A percentile compares a stretch with the other conserved stretches of the same genome.
Evolutionary conservation across 2,329 filamentous ascomycete genomes (phyloP).

Genomic region (Aspergillus aculeatinus): DNA sequence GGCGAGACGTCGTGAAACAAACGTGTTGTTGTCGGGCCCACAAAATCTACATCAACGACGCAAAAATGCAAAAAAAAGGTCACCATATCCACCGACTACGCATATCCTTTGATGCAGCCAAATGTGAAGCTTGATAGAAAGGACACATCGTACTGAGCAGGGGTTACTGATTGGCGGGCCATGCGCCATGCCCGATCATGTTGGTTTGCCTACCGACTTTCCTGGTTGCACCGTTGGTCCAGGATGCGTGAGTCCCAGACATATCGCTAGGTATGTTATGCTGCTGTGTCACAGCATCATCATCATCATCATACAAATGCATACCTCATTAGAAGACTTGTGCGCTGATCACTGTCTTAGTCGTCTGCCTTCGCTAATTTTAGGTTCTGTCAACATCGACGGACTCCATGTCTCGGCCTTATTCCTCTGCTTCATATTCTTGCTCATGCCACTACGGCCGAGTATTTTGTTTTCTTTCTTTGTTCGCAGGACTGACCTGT

Average conservation of each 20-base stretch:
- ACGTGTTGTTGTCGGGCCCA: not conserved
- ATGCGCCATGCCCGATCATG: constrained; percentile 4
- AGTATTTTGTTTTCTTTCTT: not conserved
- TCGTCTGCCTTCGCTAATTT: not conserved
- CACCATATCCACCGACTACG: not conserved
- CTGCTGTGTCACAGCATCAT: constrained; percentile 7
- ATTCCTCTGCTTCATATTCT: not conserved
- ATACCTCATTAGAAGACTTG: not conserved
- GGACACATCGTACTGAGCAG: not conserved
- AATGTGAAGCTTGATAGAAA: not conserved
- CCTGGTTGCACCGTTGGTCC: not conserved
- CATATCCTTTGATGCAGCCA: not conserved
- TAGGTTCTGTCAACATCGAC: not conserved
- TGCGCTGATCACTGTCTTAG: not conserved
- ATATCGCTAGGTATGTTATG: constrained; percentile 1
- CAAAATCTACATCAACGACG: not conserved
- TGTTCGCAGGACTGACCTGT: not conserved
- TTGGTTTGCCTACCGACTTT: constrained; percentile 3
- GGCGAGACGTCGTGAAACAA: not conserved
- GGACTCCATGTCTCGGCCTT: not conserved
- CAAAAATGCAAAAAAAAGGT: not conserved
- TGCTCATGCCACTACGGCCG: not conserved
- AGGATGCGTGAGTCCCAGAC: not conserved
- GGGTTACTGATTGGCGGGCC: not conserved
- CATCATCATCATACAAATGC: not conserved